phyloP scores from a whole-genome alignment of 768 basidiomycete genomes.

The Pleurotus ostreatus region DNA sequence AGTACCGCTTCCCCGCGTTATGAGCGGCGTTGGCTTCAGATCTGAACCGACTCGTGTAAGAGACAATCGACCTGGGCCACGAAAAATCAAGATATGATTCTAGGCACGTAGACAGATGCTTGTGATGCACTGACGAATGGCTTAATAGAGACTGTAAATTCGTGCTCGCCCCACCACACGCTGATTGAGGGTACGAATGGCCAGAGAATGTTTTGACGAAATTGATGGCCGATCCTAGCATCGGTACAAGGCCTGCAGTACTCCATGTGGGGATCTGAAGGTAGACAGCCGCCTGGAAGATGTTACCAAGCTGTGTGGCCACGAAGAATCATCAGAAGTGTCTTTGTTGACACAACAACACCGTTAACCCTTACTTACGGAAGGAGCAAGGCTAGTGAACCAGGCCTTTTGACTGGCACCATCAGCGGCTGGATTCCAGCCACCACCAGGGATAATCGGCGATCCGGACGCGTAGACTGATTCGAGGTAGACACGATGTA shows the following conservation, averaged over 20 bases:
- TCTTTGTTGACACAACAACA: background rate
- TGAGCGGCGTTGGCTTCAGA: slow-evolving; percentile 28
- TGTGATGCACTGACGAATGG: slow-evolving; percentile 22
- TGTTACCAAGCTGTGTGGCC: slow-evolving; percentile 23
- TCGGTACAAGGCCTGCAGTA: slow-evolving; percentile 23
- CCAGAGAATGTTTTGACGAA: slow-evolving; percentile 27
- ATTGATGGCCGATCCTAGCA: slow-evolving; percentile 22
- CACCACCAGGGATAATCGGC: slow-evolving; percentile 26
- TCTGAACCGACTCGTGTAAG: slow-evolving; percentile 26
- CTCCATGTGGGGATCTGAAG: slow-evolving; percentile 21
- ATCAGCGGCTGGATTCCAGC: slow-evolving; percentile 29
- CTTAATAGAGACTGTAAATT: slow-evolving; percentile 29
- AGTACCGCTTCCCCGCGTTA: slow-evolving; percentile 26
- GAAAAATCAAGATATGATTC: slow-evolving; percentile 3
- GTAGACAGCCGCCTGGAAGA: slow-evolving; percentile 32
- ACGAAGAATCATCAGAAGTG: background rate
- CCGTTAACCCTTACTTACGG: slow-evolving; percentile 15
- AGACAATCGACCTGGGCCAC: slow-evolving; percentile 26
- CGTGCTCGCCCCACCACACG: slow-evolving; percentile 31
- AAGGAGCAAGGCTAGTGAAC: slow-evolving; percentile 24
- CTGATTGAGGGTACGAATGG: slow-evolving; percentile 34
- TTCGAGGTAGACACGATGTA: background rate
- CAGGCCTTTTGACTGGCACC: slow-evolving; percentile 27
- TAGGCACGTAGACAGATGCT: background rate
- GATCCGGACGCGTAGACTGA: slow-evolving; percentile 27